These are phyloP conservation scores for Monilinia fructigena DNA, from an alignment of 2,329 filamentous ascomycete species.

Conservation along the genomic window DNA sequence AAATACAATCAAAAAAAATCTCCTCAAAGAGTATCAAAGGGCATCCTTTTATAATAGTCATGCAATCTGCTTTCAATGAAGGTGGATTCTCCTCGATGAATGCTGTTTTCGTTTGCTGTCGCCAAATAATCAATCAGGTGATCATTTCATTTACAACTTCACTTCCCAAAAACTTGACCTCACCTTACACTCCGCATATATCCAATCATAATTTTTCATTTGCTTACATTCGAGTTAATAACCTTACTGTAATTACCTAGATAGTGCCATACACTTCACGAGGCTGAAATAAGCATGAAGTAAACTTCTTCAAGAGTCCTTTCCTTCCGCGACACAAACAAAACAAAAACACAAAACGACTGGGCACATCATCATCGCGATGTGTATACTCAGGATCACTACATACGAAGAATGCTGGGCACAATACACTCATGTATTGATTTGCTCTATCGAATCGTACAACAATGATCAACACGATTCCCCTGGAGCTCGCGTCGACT, in stretches of 20 bases:
- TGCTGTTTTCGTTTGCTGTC: background rate
- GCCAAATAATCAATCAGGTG: background rate
- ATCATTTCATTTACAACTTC: background rate
- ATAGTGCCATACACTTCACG: background rate
- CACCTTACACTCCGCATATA: background rate
- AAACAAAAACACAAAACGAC: background rate
- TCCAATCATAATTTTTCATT: background rate
- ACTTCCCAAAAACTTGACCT: conserved; percentile 3
- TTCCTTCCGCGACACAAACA: background rate
- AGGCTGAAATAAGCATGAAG: conserved; percentile 11
- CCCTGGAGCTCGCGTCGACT: background rate
- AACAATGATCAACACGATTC: background rate
- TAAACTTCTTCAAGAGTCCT: background rate
- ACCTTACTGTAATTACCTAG: no score
- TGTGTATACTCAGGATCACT: conserved; percentile 11
- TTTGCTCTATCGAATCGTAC: background rate
- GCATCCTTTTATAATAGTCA: background rate
- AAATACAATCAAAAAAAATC: background rate
- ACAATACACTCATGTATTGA: conserved; percentile 13
- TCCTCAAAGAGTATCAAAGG: background rate
- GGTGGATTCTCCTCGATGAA: background rate
- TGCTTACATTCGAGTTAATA: background rate
- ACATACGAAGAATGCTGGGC: conserved; percentile 14
- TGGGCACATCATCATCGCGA: background rate
- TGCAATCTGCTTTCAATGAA: accelerated